phyloP scores from a whole-genome alignment of 228 moss, liverwort and hornwort species.

The Sphagnum magellanicum region DNA sequence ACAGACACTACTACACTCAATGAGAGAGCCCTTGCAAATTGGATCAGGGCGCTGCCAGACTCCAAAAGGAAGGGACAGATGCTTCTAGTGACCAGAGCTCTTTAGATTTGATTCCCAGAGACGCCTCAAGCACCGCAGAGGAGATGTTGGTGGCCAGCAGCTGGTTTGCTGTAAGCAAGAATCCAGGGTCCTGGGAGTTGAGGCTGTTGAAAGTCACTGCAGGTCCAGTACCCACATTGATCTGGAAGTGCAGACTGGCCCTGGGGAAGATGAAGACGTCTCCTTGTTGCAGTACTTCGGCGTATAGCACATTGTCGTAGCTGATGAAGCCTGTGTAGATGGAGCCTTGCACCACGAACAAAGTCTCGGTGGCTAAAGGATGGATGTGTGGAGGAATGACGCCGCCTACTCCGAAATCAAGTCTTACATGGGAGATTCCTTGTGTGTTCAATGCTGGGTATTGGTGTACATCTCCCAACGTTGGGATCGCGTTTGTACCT shows the following conservation, averaged over 20 bases:
- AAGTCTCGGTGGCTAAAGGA: background rate
- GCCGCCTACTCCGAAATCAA: conserved; percentile 5
- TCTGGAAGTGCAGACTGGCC: conserved; percentile 9
- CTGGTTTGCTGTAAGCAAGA: conserved; percentile 2
- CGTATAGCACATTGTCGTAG: conserved; percentile 8
- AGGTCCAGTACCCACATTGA: conserved; percentile 9
- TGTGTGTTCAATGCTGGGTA: conserved; percentile 5
- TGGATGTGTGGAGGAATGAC: conserved; percentile 8
- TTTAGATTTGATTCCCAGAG: background rate
- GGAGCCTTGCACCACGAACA: conserved; percentile 6
- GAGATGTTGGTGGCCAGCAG: background rate
- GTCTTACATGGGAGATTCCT: conserved; percentile 3
- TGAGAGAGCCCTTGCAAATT: too few species aligned
- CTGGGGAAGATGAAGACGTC: conserved; percentile 13
- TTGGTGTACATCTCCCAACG: background rate
- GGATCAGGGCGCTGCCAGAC: too few species aligned
- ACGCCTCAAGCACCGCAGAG: conserved; percentile 6
- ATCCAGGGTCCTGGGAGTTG: conserved; percentile 4
- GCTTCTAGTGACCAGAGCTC: background rate
- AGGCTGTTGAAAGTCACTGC: conserved; percentile 8
- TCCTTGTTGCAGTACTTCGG: conserved; percentile 1
- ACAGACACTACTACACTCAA: too few species aligned
- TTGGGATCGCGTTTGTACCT: conserved; percentile 5
- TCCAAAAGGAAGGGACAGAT: background rate
- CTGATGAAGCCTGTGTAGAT: conserved; percentile 7